Base-by-base conservation (phyloP, 106 monocot genomes). In the Platanthera zijinensis region DNA sequence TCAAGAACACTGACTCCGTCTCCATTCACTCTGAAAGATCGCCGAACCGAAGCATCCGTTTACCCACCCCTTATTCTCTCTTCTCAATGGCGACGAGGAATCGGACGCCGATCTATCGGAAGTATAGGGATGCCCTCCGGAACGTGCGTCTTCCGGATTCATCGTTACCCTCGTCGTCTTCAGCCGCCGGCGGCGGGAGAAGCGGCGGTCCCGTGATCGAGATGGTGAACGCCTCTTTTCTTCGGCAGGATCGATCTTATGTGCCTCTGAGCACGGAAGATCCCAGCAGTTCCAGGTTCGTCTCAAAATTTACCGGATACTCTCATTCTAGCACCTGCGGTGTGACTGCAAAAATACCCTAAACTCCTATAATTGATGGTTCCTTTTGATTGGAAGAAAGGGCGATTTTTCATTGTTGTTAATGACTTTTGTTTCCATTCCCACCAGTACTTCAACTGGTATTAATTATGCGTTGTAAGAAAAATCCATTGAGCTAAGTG, bases 101-200 rank as follows among this genome's bases (percentile, higher is more conserved):
- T 76, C 80, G 95, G 69, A 95, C 95, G 59, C 92, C 86, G 13
- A 63, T 95, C 49, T 95, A 88, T 77, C 75, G 90, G 74, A 92
- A 92, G 74, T 95, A 95, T 82, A 81, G 95, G 21, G 95, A 95
- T 70, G 92, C 95, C 2, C 88, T 95, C 8, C 92, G 95, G 39
- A 84, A 83, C 75, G 95, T 95, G 28, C 82, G 95, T 63, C 76
- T 73, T 22, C 83, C 92, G 54, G 50, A 79, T 18, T 66, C 64
- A 12, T 48, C 85, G 9, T 83, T 81, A 1, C 74, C 82, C 21
- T 83, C 81, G n/a, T 61, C 89, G 48, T 80, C 84, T 4, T 66
- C 30, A 12, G 5, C 57, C 80, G 14, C 69, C 81, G 50, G 72
- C 57, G 2, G 74, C 82, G 64, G 64, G 10, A 64, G 64, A 22